Evolutionary conservation across 2,329 filamentous ascomycete genomes (phyloP).

Genomic region (Paracoccidioides brasiliensis): DNA sequence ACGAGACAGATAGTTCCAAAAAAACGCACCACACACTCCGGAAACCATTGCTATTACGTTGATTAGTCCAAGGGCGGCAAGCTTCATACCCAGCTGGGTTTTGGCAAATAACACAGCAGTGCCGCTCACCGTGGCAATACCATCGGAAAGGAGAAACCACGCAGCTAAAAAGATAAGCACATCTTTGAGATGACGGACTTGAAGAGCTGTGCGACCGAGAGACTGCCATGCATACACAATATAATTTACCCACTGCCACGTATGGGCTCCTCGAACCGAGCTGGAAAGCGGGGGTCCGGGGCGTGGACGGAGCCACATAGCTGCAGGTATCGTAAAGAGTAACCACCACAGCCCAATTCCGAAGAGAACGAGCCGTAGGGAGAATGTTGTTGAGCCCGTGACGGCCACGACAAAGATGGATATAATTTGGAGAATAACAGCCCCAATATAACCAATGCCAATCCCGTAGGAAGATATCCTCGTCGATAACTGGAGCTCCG

Average conservation of each 20-base stretch:
- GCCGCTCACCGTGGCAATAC: slow-evolving; percentile 84
- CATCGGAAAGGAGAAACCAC: slow-evolving; percentile 92
- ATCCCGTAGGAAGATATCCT: slow-evolving; percentile 86
- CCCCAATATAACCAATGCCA: slow-evolving; percentile 83
- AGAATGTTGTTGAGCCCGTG: slow-evolving; percentile 67
- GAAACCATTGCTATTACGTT: slow-evolving; percentile 79
- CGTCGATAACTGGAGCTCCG: slow-evolving; percentile 69
- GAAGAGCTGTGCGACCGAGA: slow-evolving; percentile 63
- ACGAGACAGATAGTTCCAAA: slow-evolving; percentile 70
- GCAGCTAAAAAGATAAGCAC: slow-evolving; percentile 74
- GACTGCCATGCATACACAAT: slow-evolving; percentile 76
- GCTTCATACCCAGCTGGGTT: slow-evolving; percentile 78
- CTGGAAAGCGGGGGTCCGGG: slow-evolving; percentile 67
- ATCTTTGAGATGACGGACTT: slow-evolving; percentile 62
- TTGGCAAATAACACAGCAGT: slow-evolving; percentile 95
- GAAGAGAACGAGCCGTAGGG: slow-evolving; percentile 75
- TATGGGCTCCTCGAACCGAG: slow-evolving; percentile 21
- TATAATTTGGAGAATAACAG: slow-evolving; percentile 68
- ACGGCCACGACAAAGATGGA: slow-evolving; percentile 64
- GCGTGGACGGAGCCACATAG: slow-evolving; percentile 72
- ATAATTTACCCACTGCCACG: slow-evolving; percentile 54
- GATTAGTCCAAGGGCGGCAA: slow-evolving; percentile 78
- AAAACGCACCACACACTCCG: slow-evolving; percentile 77
- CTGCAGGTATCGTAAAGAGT: slow-evolving; percentile 75
- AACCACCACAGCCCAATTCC: slow-evolving; percentile 89